Conservation (phyloP, 75 land plant genomes). For the Picea glauca region DNA sequence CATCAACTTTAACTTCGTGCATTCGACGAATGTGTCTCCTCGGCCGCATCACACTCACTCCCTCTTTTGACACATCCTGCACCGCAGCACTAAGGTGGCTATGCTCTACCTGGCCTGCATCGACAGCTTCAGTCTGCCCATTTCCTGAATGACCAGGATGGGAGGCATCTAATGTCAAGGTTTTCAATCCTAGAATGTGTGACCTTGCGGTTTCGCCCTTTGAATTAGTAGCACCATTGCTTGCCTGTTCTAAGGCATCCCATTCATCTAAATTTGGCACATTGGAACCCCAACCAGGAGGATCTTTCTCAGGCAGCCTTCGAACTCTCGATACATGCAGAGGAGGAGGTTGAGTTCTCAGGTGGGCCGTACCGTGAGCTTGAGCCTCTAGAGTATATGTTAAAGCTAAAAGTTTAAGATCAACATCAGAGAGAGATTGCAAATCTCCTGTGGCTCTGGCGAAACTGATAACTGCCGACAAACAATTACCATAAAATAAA, state of each 20-base stretch:
- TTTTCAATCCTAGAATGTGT: constrained; percentile 65
- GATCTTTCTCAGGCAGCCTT: constrained; percentile 47
- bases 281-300: constrained; percentile 94
- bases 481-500: constrained; percentile 3
- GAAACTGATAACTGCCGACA: constrained; percentile 53
- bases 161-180: constrained; percentile 35
- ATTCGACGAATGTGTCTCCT: constrained; percentile 21
- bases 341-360: constrained; percentile 79
- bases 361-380: constrained; percentile 66
- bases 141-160: neutral
- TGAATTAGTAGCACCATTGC: constrained; percentile 12
- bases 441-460: constrained; percentile 92
- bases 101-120: neutral
- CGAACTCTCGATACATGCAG: constrained; percentile 47
- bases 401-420: constrained; percentile 81
- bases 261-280: constrained; percentile 89
- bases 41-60: neutral
- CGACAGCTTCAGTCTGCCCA: constrained; percentile 8
- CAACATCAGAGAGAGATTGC: constrained; percentile 83
- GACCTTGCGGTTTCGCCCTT: constrained; percentile 20
- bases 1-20: constrained; percentile 47
- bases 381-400: constrained; percentile 79
- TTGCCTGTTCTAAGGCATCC: constrained; percentile 67
- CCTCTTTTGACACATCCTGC: constrained; percentile 13
- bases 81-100: neutral